Percentiles rank a stretch among this genome's conserved stretches.
phyloP scores from a whole-genome alignment of 495 filamentous ascomycete species.

The Emericellopsis terricola region DNA sequence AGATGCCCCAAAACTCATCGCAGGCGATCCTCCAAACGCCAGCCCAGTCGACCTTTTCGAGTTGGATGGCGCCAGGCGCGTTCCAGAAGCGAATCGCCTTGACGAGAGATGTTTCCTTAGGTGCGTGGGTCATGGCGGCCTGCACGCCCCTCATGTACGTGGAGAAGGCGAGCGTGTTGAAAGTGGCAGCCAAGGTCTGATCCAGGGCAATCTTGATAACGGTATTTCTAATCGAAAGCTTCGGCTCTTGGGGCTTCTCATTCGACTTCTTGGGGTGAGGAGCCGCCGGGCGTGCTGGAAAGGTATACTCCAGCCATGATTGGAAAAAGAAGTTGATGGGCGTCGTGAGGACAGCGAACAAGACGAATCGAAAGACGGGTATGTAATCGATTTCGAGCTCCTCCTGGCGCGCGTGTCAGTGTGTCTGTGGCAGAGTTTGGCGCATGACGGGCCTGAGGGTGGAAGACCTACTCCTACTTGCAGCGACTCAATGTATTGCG shows the following conservation, averaged over 20 bases:
- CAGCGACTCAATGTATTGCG: conserved; percentile 59
- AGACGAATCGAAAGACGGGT: conserved; percentile 58
- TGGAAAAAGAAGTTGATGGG: conserved; percentile 79
- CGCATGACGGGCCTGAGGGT: neutral
- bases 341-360: conserved; percentile 56
- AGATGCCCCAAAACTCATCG: conserved; percentile 50
- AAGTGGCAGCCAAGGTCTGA: conserved; percentile 53
- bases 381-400: conserved; percentile 36
- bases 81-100: conserved; percentile 7
- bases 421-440: neutral
- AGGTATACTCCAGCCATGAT: conserved; percentile 29
- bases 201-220: conserved; percentile 67
- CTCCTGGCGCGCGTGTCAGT: conserved; percentile 25
- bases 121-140: conserved; percentile 15
- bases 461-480: conserved; percentile 34
- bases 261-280: conserved; percentile 19
- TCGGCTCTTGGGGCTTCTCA: conserved; percentile 22
- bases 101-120: conserved; percentile 9
- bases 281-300: conserved; percentile 21
- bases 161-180: conserved; percentile 66
- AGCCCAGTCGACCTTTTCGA: conserved; percentile 14
- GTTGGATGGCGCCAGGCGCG: conserved; percentile 11
- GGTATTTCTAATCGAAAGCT: conserved; percentile 52
- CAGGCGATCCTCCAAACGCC: conserved; percentile 13
- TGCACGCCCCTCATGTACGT: conserved; percentile 22